Base-by-base conservation (phyloP, 176 grass and related monocot genomes). In the barley (Hordeum vulgare) region DNA sequence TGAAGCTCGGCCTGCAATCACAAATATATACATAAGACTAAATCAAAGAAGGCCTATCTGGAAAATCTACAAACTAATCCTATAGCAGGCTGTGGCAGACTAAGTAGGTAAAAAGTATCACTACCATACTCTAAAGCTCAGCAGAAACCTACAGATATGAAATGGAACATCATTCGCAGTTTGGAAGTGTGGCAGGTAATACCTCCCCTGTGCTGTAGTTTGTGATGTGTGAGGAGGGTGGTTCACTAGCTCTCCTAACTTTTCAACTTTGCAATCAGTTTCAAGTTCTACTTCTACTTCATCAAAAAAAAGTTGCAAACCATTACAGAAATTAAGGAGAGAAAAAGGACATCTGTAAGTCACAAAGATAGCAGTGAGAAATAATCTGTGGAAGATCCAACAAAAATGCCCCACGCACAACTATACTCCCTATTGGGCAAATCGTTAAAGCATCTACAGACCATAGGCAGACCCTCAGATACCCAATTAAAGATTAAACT, bases 1-100 rank as follows among this genome's bases (percentile, higher is more conserved):
- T 96, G 96, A 76, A 99, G 93, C 80, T 99, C 93, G 81, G 70
- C 93, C 91, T 99, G 70, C 58, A 81, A 88, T 4, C 35, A 21
- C 2, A 71, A 80, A 74, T 26, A 66, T 10, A 73, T 9, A 73
- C 78, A 74, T 15, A 47, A 84, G 56, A 87, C 49, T 33, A 61
- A 57, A 68, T 25, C 25, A 56, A 67, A 76, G 59, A 53, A 78
- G 34, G 12, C 41, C 40, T 31, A 21, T 9, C 60, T 66, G 39
- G 4, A 66, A 4, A 80, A 66, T 67, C 45, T 53, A 45, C 21
- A 81, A 24, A 53, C 25, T 54, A 81, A 37, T 40, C 13, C 28
- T 31, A 29, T 37, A 69, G 18, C 27, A 67, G 21, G 31, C 60
- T 65, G 39, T 65, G 60, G 37, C 6, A 80, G 61, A 67, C 37